Evolutionary conservation across 2,329 filamentous ascomycete species (phyloP), one percentile per base, ranked within the genome.

Genomic region (Coniosporium tulheliwenetii): DNA sequence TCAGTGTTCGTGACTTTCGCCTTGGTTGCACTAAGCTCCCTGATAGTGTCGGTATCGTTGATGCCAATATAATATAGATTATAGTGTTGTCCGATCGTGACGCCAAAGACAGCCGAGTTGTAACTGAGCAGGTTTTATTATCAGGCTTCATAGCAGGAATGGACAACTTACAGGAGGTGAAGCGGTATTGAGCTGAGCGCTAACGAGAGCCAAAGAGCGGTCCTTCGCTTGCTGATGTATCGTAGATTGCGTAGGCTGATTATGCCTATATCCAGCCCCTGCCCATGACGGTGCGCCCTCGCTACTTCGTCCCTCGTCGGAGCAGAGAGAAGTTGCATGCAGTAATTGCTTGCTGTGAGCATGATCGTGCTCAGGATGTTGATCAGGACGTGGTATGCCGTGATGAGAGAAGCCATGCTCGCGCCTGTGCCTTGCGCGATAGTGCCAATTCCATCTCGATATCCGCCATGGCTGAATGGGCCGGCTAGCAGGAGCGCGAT

Each of bases 331-430:
- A 14, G 7, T 45, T 62, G 59, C 57, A 61, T 60, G 40, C 47
- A 51, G 45, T 57, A 58, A 39, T 60, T 62, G 29, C 52, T 55
- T 0, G 54, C 52, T 7, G 47, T 48, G 1, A 62, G 47, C 0
- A 61, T 43, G 2, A 52, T 16, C 1, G 56, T 60, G 19, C 52
- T 54, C 5, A 62, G 39, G 8, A 55, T 42, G 36, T 62, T 63
- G 41, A 63, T 60, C 1, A 48, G 36, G 3, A 60, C 15, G 44
- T 61, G 58, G 8, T 26, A 26, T 26, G 19, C 19, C 19, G 19
- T 26, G 19, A 3, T 26, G 19, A 26, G 19, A 26, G 4, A 7
- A 26, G 19, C 3, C 19, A 26, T 26, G 19, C 19, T 26, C 7
- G 19, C 19, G 19, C 19, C 19, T 26, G 19, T 26, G 19, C 19